These are phyloP conservation scores for Fomitopsis serialis DNA, from an alignment of 768 basidiomycete genomes.

Conservation along the genomic window DNA sequence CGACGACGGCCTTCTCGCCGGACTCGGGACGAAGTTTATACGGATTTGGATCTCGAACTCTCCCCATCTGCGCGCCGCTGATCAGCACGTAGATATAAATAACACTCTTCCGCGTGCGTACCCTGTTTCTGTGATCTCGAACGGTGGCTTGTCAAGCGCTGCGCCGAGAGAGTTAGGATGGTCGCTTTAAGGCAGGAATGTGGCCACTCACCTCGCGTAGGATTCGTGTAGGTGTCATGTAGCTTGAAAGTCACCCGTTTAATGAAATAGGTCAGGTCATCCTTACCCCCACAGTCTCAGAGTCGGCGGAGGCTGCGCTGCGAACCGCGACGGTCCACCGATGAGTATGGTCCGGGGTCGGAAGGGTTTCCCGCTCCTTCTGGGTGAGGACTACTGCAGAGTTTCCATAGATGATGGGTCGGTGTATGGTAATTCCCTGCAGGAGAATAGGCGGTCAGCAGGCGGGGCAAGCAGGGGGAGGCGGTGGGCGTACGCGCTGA, in stretches of 20 bases:
- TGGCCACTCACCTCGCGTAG: conserved; percentile 68
- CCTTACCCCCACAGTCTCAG: conserved; percentile 79
- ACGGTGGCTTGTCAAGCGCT: conserved; percentile 81
- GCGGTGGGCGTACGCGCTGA: conserved; percentile 57
- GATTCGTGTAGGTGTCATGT: conserved; percentile 93
- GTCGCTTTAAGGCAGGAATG: neutral
- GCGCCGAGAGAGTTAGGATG: conserved; percentile 4
- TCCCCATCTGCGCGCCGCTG: conserved; percentile 70
- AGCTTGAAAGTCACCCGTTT: conserved; percentile 96
- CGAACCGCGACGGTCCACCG: conserved; percentile 95
- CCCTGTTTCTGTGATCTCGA: conserved; percentile 96
- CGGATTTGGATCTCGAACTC: conserved; percentile 96
- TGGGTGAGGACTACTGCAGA: conserved; percentile 73
- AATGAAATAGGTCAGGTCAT: conserved; percentile 87
- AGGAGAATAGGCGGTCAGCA: conserved; percentile 1
- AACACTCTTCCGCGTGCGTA: conserved; percentile 22
- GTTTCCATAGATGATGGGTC: conserved; percentile 96
- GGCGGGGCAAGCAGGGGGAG: conserved; percentile 5
- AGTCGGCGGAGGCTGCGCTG: conserved; percentile 73
- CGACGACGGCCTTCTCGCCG: conserved; percentile 80
- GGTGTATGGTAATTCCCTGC: conserved; percentile 81
- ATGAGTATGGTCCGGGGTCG: conserved; percentile 80
- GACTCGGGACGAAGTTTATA: conserved; percentile 87
- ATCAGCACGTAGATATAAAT: neutral
- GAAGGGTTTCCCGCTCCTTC: conserved; percentile 57